These are phyloP conservation scores for Cutaneotrichosporon sp. DNA, from an alignment of 1,284 basidiomycete species.

Conservation along the genomic window DNA sequence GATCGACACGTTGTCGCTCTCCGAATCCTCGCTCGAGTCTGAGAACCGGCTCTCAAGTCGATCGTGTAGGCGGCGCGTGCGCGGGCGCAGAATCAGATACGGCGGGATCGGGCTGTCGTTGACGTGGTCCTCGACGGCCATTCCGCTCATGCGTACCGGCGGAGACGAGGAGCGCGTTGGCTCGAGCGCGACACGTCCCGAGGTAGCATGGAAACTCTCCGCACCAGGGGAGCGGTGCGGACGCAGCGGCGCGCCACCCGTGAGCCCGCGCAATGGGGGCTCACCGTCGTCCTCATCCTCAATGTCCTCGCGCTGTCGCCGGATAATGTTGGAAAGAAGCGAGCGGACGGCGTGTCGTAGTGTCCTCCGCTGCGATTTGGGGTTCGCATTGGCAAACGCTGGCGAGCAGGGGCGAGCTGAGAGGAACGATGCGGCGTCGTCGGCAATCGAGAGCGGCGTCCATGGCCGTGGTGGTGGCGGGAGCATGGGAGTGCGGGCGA, in stretches of 20 bases:
- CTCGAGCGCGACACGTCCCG: conserved; percentile 12
- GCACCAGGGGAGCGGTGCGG: conserved; percentile 40
- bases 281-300: conserved; percentile 1
- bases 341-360: conserved; percentile 36
- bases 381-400: neutral
- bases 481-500: neutral
- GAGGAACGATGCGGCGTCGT: neutral
- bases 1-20: conserved; percentile 8
- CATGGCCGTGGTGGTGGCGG: neutral
- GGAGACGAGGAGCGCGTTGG: conserved; percentile 21
- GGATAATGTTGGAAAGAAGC: conserved; percentile 25
- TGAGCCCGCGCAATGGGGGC: neutral
- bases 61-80: conserved; percentile 9
- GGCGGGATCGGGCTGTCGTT: neutral
- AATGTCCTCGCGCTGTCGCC: conserved; percentile 9
- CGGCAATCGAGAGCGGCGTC: neutral
- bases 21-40: conserved; percentile 10
- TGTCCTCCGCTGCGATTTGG: conserved; percentile 23
- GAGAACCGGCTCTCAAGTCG: conserved; percentile 18
- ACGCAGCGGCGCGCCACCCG: conserved; percentile 23
- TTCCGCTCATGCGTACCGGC: conserved; percentile 4
- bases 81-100: conserved; percentile 1
- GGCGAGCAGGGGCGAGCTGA: neutral
- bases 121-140: conserved; percentile 4
- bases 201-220: conserved; percentile 31